Evolutionary conservation across 2,329 filamentous ascomycete genomes (phyloP).

Genomic region (Metarhizium brunneum): DNA sequence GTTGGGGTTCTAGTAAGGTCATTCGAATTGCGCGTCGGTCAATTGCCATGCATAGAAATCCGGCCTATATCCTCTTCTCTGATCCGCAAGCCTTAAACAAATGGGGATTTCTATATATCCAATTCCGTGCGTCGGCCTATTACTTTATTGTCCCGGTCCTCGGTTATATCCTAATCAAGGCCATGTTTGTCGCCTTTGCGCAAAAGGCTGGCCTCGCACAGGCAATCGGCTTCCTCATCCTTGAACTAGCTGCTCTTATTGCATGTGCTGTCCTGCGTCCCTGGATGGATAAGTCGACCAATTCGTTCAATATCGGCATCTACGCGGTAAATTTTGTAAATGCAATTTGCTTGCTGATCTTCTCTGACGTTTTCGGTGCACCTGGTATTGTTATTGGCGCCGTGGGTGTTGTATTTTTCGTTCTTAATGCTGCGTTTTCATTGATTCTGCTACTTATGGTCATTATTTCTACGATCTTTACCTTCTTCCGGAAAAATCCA

Average conservation of each 20-base stretch:
- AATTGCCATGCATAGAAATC: constrained; percentile 51
- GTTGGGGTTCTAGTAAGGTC: constrained; percentile 81
- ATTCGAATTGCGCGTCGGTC: constrained; percentile 80
- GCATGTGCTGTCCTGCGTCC: constrained; percentile 70
- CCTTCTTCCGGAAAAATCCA: constrained; percentile 83
- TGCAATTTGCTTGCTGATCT: constrained; percentile 77
- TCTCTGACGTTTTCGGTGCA: constrained; percentile 75
- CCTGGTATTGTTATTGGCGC: constrained; percentile 76
- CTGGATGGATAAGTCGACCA: constrained; percentile 99
- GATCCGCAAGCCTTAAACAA: constrained; percentile 87
- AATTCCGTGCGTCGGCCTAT: constrained; percentile 90
- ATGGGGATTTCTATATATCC: constrained; percentile 95
- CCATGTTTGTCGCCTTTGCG: constrained; percentile 74
- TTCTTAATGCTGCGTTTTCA: constrained; percentile 76
- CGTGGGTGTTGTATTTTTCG: constrained; percentile 81
- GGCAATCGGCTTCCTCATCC: constrained; percentile 73
- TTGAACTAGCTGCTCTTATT: constrained; percentile 72
- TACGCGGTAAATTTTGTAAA: constrained; percentile 83
- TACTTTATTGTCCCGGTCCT: constrained; percentile 83
- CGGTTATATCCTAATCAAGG: constrained; percentile 72
- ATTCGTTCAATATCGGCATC: constrained; percentile 90
- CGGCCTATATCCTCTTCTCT: constrained; percentile 91
- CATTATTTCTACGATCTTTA: constrained; percentile 46
- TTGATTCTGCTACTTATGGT: constrained; percentile 75
- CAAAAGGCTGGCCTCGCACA: constrained; percentile 64